phyloP scores from a whole-genome alignment of 169 alveolate genomes.

The Cryptosporidium andersoni region DNA sequence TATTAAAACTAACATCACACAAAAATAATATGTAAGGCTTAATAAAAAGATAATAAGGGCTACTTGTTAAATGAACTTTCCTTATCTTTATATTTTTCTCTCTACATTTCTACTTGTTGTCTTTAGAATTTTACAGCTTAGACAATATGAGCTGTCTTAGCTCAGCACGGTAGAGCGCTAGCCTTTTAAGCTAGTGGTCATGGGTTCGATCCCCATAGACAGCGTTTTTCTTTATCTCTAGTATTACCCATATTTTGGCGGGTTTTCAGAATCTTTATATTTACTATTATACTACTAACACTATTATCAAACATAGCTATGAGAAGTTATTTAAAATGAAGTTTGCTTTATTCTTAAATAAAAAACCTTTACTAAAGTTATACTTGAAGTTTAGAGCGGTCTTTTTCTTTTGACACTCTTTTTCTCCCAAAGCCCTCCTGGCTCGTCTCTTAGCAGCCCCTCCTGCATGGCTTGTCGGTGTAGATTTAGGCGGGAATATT shows the following conservation, averaged over 20 bases:
- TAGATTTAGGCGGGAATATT: conserved; percentile 72
- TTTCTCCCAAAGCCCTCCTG: conserved; percentile 31
- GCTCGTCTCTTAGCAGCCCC: conserved; percentile 21
- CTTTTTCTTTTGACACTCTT: background rate
- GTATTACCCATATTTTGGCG: background rate
- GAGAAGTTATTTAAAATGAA: background rate
- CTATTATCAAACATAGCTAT: background rate
- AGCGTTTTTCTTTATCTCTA: conserved; percentile 70
- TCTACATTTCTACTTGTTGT: too few species aligned
- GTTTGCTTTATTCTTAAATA: background rate
- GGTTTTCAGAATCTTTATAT: background rate
- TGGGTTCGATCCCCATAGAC: conserved; percentile 88
- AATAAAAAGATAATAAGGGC: too few species aligned
- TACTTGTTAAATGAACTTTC: too few species aligned
- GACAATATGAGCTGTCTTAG: conserved; percentile 72
- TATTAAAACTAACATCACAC: too few species aligned
- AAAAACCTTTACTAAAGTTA: background rate
- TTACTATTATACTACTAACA: background rate
- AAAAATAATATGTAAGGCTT: too few species aligned
- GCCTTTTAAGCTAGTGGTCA: conserved; percentile 91
- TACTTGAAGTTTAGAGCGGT: background rate
- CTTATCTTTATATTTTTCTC: too few species aligned
- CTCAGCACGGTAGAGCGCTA: conserved; percentile 87
- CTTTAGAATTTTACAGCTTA: background rate
- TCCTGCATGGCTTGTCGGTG: conserved; percentile 73